Evolutionary conservation across 371 early-diverging fungal species (phyloP).

Genomic region (Basidiobolus meristosporus): DNA sequence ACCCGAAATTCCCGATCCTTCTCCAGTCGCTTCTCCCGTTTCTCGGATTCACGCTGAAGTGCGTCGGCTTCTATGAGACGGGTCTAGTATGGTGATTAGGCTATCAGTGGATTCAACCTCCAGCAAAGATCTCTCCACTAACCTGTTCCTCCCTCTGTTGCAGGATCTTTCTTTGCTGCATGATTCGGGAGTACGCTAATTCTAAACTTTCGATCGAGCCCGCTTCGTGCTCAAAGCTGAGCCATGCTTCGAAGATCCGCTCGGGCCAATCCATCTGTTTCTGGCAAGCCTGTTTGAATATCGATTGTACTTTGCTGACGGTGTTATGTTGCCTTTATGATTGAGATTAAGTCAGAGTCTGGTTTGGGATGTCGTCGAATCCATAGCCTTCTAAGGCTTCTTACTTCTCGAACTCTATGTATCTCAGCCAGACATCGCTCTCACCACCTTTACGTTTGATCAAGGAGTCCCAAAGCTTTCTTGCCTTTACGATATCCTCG

Average conservation of each 20-base stretch:
- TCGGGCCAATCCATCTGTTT: not conserved
- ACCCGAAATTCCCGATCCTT: no score
- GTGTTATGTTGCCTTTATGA: not conserved
- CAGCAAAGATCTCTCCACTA: no score
- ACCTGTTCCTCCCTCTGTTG: no score
- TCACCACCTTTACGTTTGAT: not conserved
- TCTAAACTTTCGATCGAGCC: not conserved
- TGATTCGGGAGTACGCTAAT: not conserved
- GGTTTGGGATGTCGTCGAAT: not conserved
- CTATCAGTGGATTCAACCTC: no score
- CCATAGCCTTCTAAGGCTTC: not conserved
- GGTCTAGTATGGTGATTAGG: no score
- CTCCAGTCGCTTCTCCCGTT: no score
- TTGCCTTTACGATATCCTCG: not conserved
- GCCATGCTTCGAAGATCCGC: not conserved
- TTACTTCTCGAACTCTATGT: not conserved
- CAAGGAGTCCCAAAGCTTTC: constrained; percentile 1
- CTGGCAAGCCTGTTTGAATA: not conserved
- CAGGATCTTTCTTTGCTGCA: not conserved
- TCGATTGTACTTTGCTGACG: not conserved
- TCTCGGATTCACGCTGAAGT: no score
- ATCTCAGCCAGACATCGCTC: not conserved
- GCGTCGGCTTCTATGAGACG: no score
- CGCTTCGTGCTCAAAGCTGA: not conserved
- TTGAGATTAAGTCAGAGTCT: not conserved